Percentiles rank a stretch among this genome's conserved stretches.
Evolutionary conservation across 2,329 filamentous ascomycete species (phyloP).

Genomic region (Phyllosticta capitalensis): DNA sequence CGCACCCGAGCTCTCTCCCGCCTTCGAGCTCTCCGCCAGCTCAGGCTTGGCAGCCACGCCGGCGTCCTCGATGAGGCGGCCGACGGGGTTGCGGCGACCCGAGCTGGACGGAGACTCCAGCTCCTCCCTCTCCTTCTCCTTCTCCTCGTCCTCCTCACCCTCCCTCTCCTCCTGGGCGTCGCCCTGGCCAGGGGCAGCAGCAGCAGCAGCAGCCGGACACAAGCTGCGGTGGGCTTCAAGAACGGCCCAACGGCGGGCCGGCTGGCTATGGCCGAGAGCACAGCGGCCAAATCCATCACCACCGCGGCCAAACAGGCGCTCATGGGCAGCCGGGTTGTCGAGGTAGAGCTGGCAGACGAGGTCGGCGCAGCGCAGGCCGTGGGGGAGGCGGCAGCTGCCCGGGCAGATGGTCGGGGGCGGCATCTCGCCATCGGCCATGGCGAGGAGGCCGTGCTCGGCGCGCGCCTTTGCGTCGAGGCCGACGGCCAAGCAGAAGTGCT

Average conservation of each 20-base stretch:
- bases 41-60: too few relatives aligned
- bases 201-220: too few relatives aligned
- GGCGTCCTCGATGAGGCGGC: too few relatives aligned
- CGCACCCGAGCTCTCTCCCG: too few relatives aligned
- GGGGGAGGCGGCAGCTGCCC: background rate
- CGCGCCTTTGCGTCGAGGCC: background rate
- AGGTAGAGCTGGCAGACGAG: background rate
- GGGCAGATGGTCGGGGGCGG: background rate
- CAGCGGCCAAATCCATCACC: too few relatives aligned
- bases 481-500: background rate
- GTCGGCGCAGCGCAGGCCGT: background rate
- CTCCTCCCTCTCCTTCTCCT: background rate
- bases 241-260: background rate
- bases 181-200: too few relatives aligned
- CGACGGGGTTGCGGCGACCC: background rate
- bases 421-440: background rate
- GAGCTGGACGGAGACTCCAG: background rate
- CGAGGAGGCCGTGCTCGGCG: background rate
- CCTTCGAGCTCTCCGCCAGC: background rate
- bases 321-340: background rate
- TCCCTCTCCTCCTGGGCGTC: too few relatives aligned
- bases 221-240: background rate
- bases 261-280: background rate
- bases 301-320: too few relatives aligned
- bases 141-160: background rate